Evolutionary conservation across 176 grass and related monocot species (phyloP), one percentile per base, ranked within the genome.

Genomic region (Oropetium thomaeum): DNA sequence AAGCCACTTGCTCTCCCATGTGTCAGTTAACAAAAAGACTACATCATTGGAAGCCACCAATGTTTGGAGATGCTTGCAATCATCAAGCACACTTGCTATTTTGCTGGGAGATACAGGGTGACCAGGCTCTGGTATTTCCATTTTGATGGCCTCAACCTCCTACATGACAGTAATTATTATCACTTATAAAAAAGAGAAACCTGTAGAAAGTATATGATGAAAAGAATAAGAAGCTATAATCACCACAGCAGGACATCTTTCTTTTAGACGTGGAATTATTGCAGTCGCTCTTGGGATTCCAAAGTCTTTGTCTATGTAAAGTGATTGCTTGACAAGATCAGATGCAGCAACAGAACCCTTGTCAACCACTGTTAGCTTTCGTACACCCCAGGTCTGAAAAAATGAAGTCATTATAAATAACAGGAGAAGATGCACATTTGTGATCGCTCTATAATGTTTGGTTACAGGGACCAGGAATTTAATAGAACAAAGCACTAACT

Each of bases 361-460:
- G 47, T 93, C 95, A 51, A 97, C 66, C 64, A 93, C 71, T 54
- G 91, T 93, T 38, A 97, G 76, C 82, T 93, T 97, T 44, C 88
- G 77, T 64, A 97, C 79, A 60, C 95, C 95, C 95, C 95, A 97
- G 53, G 91, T 92, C 95, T 97, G 81, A 74, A 82, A 88, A 65
- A 57, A 43, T 33, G 37, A 26, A 45, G 44, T 33, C 54, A 74
- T 20, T 30, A 80, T 60, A 60, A 80, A 76, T 69, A 59, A 69
- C 23, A 64, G 42, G 17, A 48, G 58, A 26, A 70, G 30, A 67
- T 20, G 41, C 30, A 27, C 6, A 2, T 15, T 57, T 41, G 22
- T 34, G 55, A 3, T 34, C 58, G 39, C 35, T 33, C 8, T 71
- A 37, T 61, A 72, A 65, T 8, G 13, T 52, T 85, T 68, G 20